Base-by-base conservation (phyloP, 1,284 basidiomycete genomes). In the Exsudoporus floridanus region DNA sequence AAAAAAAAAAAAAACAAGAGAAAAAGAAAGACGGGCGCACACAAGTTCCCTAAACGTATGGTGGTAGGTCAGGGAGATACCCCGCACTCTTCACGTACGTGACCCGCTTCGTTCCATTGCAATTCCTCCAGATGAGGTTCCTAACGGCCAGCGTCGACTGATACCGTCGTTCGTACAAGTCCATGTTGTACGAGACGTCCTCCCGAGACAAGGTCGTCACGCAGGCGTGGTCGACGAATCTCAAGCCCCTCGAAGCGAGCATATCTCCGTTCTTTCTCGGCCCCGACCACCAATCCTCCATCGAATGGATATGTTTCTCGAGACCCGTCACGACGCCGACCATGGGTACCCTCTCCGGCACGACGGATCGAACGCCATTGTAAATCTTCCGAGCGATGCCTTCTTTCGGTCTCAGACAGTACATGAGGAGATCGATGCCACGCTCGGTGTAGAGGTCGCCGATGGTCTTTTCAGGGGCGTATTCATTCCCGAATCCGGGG, bases 201-300 rank as follows among this genome's bases (percentile, higher is more conserved):
- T 66, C 64, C 6, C 63, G 55, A n/a, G 64, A 69, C 45, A 67
- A 41, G 35, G 68, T 67, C 53, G 65, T 67, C 59, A 67, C 63
- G 57, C 65, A 67, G 2, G 65, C 70, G 49, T 70, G 60, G 10
- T 62, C 64, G 38, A 44, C 58, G 53, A 72, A 70, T 13, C 55
- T 59, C 49, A 64, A 46, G n/a, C 68, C 66, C 35, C 65, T 55
- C 14, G 59, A 50, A 40, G 50, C 37, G n/a, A 67, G 57, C 52
- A 57, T 58, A 19, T 67, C 62, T 0, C 69, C 65, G 12, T 70
- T 70, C 52, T 49, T 57, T 28, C 57, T 45, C n/a, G 54, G 13
- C 12, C 56, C 56, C 0, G 55, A 43, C 71, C 69, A 73, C 69
- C 69, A 70, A 4, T 58, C 54, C 19, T 72, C 67, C 70, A 71